Percentiles rank a stretch among this genome's conserved stretches.
Conservation (phyloP, 2,329 filamentous ascomycete genomes). For the Colletotrichum sidae region DNA sequence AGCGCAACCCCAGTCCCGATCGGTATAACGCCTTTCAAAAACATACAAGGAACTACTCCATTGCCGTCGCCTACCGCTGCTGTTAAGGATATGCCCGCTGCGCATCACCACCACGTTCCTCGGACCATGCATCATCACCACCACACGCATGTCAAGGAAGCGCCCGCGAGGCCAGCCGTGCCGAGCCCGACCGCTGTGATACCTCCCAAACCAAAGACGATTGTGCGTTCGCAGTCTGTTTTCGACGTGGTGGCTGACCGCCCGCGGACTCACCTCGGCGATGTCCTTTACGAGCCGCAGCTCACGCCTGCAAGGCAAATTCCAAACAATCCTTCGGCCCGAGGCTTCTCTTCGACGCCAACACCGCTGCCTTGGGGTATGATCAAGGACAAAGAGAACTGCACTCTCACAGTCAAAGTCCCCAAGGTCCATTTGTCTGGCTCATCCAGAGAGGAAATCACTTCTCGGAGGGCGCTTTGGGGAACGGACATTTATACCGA, state of each 20-base stretch:
- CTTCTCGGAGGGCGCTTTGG: conserved; percentile 84
- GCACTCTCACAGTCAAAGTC: conserved; percentile 89
- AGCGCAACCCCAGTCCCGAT: conserved; percentile 52
- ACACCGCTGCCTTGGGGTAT: conserved; percentile 80
- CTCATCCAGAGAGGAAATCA: conserved; percentile 83
- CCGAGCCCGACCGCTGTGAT: conserved; percentile 55
- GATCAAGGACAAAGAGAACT: conserved; percentile 83
- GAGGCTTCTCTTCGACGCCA: conserved; percentile 67
- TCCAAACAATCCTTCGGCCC: conserved; percentile 51
- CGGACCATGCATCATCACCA: conserved; percentile 45
- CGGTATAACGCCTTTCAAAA: conserved; percentile 60
- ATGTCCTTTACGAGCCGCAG: conserved; percentile 81
- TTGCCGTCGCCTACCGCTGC: conserved; percentile 58
- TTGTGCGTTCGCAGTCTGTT: conserved; percentile 76
- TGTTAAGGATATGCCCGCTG: conserved; percentile 48
- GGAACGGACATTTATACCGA: conserved; percentile 96
- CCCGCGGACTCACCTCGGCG: conserved; percentile 84
- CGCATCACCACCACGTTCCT: conserved; percentile 61
- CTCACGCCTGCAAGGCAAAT: conserved; percentile 66
- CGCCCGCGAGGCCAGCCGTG: conserved; percentile 43
- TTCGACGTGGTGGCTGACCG: conserved; percentile 77
- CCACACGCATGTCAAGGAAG: conserved; percentile 32
- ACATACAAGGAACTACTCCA: conserved; percentile 58
- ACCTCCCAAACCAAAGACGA: conserved; percentile 72
- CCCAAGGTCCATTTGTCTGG: conserved; percentile 80